phyloP scores from a whole-genome alignment of 164 flowering plant species.

The Annona cherimola region DNA sequence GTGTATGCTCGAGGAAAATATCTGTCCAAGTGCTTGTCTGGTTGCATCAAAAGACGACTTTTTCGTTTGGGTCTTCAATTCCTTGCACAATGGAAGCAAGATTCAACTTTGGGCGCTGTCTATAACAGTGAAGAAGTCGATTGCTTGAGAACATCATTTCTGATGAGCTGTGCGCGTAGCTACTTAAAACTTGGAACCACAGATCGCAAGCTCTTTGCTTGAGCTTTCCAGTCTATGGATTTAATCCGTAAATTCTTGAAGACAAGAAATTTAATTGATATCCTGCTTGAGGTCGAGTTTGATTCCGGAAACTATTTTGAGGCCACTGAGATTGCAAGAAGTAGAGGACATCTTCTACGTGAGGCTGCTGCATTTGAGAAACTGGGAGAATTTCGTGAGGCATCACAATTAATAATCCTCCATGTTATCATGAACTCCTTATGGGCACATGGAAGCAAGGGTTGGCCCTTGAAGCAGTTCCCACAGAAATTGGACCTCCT shows the following conservation, averaged over 20 bases:
- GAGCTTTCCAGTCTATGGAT: constrained; percentile 30
- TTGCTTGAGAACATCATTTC: constrained; percentile 32
- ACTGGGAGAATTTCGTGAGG: constrained; percentile 38
- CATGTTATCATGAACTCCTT: constrained; percentile 38
- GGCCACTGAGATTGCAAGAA: constrained; percentile 45
- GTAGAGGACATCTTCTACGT: constrained; percentile 35
- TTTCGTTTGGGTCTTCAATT: constrained; percentile 45
- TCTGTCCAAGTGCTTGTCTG: constrained; percentile 37
- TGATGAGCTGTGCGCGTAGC: constrained; percentile 42
- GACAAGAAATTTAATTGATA: constrained; percentile 32
- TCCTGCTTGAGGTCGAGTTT: constrained; percentile 45
- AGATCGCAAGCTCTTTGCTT: constrained; percentile 38
- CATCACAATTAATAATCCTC: constrained; percentile 34
- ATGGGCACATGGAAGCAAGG: constrained; percentile 39
- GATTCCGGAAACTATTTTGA: constrained; percentile 46
- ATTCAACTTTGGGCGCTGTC: constrained; percentile 3
- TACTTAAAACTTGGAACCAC: constrained; percentile 30
- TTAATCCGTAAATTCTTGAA: constrained; percentile 31
- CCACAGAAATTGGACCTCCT: constrained; percentile 34
- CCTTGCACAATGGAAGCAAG: constrained; percentile 40
- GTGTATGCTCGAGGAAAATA: constrained; percentile 37
- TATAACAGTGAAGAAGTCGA: constrained; percentile 19
- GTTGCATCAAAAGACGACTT: constrained; percentile 35
- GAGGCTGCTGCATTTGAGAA: constrained; percentile 55
- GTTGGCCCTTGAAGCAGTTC: constrained; percentile 63